These are phyloP conservation scores for Aspergillus mulundensis DNA, from an alignment of 495 filamentous ascomycete genomes.

Conservation along the genomic window DNA sequence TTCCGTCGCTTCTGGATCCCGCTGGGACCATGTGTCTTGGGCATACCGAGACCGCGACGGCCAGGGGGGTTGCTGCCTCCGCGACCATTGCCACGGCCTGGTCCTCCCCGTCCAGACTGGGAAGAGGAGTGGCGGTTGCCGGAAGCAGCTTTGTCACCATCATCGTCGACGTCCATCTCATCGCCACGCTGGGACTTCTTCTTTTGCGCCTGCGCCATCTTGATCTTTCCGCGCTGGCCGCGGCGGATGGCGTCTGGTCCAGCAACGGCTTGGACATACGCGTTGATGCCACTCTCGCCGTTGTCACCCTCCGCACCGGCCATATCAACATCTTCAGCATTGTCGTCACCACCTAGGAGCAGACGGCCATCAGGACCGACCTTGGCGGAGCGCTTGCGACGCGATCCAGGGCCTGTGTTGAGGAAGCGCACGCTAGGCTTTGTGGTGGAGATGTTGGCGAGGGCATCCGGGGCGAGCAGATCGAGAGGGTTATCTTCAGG, in stretches of 20 bases:
- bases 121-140: conserved; percentile 15
- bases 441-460: conserved; percentile 89
- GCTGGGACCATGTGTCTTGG: conserved; percentile 40
- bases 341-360: conserved; percentile 60
- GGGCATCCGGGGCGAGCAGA: conserved; percentile 78
- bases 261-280: conserved; percentile 86
- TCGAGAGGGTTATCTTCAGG: conserved; percentile 87
- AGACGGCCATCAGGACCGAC: conserved; percentile 84
- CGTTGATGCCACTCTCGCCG: conserved; percentile 64
- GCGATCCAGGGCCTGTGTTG: conserved; percentile 39
- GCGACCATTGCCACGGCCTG: not conserved
- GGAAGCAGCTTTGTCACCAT: conserved; percentile 8
- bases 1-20: conserved; percentile 37
- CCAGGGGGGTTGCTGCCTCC: conserved; percentile 14
- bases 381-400: conserved; percentile 56
- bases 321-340: conserved; percentile 56
- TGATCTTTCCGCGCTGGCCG: conserved; percentile 80
- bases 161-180: conserved; percentile 65
- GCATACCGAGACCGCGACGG: conserved; percentile 45
- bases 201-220: conserved; percentile 67
- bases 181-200: conserved; percentile 51
- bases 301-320: conserved; percentile 47
- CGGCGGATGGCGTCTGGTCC: conserved; percentile 77
- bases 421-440: conserved; percentile 61
- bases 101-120: conserved; percentile 2